Base-by-base conservation (phyloP, 1,139 yeast species). In the Blastobotrys capitulatus region DNA sequence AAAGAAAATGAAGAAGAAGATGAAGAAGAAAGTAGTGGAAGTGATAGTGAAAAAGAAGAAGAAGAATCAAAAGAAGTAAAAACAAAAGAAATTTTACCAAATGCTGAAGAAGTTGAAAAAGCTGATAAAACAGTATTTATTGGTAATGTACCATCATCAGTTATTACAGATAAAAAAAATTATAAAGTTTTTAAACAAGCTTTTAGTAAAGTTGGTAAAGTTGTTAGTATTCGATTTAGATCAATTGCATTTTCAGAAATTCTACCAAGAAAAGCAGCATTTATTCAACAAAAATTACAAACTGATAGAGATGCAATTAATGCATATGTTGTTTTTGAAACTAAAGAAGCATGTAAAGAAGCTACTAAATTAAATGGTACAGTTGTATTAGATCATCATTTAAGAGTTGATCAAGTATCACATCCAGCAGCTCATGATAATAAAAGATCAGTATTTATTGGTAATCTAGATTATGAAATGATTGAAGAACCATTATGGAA, bases 391-490 rank as follows among this genome's bases (percentile, higher is more conserved):
- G 78, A 78, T 47, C 82, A 82, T 64, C 97, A 92, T 65, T 65
- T 94, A 51, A 78, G 97, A 62, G 94, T 92, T 18, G 98, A 94
- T 66, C 89, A 89, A 52, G 86, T 90, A 18, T 79, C 95, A 0
- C 96, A 90, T 64, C 98, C 98, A 20, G 75, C 89, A 6, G 80
- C 84, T 55, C 90, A 86, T 61, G 96, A 88, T 61, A 83, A 84
- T 65, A 85, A 82, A 64, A 77, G 89, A 57, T 83, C 94, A 36
- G 79, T 94, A 35, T 94, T 94, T 65, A 92, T 94, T 32, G 99
- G 99, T 32, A 92, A 92, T 66, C 75, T 92, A 57, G 95, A 89
- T 65, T 94, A 92, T 64, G 96, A 89, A 66, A 95, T 87, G 65
- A 78, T 79, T 52, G 99, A 92, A 67, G 98, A 92, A 65, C 76